phyloP scores from a whole-genome alignment of 805 yeast genomes.

The Candida ortonii region DNA sequence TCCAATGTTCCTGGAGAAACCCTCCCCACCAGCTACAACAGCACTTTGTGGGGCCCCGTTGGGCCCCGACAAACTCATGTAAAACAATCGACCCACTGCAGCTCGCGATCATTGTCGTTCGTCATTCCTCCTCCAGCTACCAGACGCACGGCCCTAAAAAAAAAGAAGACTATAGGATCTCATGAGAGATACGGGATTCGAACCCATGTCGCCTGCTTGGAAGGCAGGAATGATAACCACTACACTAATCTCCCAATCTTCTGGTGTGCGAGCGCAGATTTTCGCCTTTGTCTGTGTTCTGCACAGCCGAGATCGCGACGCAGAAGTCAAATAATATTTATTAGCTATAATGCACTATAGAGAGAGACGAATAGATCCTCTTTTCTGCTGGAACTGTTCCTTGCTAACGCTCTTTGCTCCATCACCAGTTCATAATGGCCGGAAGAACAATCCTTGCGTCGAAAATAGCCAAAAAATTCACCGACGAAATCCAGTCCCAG shows the following conservation, averaged over 20 bases:
- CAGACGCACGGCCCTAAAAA: slow-evolving; percentile 2
- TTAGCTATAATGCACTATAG: neutral
- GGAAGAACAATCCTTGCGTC: slow-evolving; percentile 87
- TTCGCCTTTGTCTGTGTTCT: neutral
- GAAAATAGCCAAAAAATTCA: slow-evolving; percentile 77
- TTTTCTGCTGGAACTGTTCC: too few relatives aligned
- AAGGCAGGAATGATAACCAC: slow-evolving; percentile 91
- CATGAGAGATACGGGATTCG: slow-evolving; percentile 85
- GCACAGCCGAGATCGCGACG: slow-evolving; percentile 5
- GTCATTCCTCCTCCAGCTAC: neutral
- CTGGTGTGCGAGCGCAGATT: too few relatives aligned
- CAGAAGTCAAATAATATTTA: slow-evolving; percentile 2
- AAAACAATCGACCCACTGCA: too few relatives aligned
- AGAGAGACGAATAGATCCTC: too few relatives aligned
- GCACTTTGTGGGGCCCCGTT: too few relatives aligned
- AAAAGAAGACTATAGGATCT: slow-evolving; percentile 31
- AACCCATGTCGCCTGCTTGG: slow-evolving; percentile 94
- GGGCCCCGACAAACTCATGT: too few relatives aligned
- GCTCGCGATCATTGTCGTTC: too few relatives aligned
- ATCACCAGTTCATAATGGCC: too few relatives aligned
- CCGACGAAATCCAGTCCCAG: slow-evolving; percentile 63
- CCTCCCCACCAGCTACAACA: too few relatives aligned
- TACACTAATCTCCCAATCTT: slow-evolving; percentile 76
- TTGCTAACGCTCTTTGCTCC: too few relatives aligned
- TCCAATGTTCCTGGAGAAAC: too few relatives aligned